These are phyloP conservation scores for Durotheca rogersii DNA, from an alignment of 495 filamentous ascomycete species.

Conservation along the genomic window DNA sequence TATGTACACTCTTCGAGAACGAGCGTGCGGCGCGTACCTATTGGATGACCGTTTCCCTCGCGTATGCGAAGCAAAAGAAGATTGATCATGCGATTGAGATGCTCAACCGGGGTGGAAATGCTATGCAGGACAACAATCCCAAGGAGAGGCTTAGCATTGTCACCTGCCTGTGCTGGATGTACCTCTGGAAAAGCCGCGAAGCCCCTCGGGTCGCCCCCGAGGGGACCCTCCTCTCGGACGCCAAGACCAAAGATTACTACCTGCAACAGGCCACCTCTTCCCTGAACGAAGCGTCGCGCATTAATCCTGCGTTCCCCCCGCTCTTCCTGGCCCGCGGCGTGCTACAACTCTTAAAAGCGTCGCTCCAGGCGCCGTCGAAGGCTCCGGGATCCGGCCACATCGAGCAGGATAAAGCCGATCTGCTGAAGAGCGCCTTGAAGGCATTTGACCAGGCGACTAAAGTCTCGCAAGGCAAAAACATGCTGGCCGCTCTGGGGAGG, in stretches of 20 bases:
- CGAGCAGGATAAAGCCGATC: conserved; percentile 76
- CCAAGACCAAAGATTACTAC: conserved; percentile 87
- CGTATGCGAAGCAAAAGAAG: conserved; percentile 95
- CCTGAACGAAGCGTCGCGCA: conserved; percentile 89
- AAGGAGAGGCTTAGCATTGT: conserved; percentile 86
- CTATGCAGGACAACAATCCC: conserved; percentile 65
- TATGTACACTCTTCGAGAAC: conserved; percentile 90
- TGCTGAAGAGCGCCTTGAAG: conserved; percentile 78
- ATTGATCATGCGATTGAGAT: conserved; percentile 94
- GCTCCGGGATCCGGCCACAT: conserved; percentile 57
- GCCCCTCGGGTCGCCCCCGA: conserved; percentile 76
- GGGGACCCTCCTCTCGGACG: conserved; percentile 60
- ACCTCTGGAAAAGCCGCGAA: conserved; percentile 85
- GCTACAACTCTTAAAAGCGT: conserved; percentile 81
- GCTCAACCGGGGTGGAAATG: conserved; percentile 75
- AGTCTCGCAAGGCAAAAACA: conserved; percentile 77
- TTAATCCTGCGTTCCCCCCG: conserved; percentile 87
- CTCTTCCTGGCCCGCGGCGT: conserved; percentile 91
- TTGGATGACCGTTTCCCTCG: conserved; percentile 94
- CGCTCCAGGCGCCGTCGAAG: conserved; percentile 74
- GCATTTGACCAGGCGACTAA: conserved; percentile 91
- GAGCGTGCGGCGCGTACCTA: conserved; percentile 82
- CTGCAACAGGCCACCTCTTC: conserved; percentile 86
- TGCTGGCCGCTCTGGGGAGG: conserved; percentile 86
- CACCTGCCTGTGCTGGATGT: conserved; percentile 86